These are phyloP conservation scores for Cytospora piceicola DNA, from an alignment of 2,329 filamentous ascomycete genomes.

Conservation along the genomic window DNA sequence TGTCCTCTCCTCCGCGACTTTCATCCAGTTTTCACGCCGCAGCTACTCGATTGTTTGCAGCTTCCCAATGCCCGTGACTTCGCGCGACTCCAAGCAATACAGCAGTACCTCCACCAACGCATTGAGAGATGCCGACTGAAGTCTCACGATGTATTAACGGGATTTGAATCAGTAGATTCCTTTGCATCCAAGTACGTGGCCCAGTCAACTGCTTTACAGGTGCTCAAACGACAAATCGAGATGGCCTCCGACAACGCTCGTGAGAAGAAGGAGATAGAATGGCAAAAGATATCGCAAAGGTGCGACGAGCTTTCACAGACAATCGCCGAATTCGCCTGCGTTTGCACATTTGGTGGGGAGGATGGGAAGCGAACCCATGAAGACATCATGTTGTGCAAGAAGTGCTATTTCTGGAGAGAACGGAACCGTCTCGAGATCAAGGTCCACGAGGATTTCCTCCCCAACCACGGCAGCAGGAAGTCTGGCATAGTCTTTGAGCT, in stretches of 20 bases:
- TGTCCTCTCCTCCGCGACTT: conserved; percentile 55
- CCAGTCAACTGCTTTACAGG: conserved; percentile 33
- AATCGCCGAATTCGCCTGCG: conserved; percentile 39
- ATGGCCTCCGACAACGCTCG: conserved; percentile 27
- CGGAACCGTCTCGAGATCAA: conserved; percentile 42
- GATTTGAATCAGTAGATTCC: conserved; percentile 42
- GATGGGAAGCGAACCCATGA: conserved; percentile 17
- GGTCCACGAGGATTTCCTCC: conserved; percentile 47
- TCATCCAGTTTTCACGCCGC: conserved; percentile 52
- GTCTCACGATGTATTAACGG: conserved; percentile 51
- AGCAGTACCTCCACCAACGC: conserved; percentile 50
- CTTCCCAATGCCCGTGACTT: conserved; percentile 51
- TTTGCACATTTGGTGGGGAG: conserved; percentile 36
- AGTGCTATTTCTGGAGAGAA: conserved; percentile 40
- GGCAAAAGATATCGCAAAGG: conserved; percentile 35
- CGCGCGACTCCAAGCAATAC: conserved; percentile 50
- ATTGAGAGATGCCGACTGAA: conserved; percentile 31
- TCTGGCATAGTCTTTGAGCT: conserved; percentile 48
- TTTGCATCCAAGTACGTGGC: conserved; percentile 52
- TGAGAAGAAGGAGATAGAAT: conserved; percentile 40
- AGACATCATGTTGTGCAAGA: conserved; percentile 19
- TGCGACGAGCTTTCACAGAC: conserved; percentile 38
- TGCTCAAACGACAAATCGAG: conserved; percentile 36
- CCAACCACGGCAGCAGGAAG: conserved; percentile 33
- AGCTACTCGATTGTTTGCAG: conserved; percentile 57